These are phyloP conservation scores for Withania somnifera DNA, from an alignment of 305 asterid genomes.

Conservation along the genomic window DNA sequence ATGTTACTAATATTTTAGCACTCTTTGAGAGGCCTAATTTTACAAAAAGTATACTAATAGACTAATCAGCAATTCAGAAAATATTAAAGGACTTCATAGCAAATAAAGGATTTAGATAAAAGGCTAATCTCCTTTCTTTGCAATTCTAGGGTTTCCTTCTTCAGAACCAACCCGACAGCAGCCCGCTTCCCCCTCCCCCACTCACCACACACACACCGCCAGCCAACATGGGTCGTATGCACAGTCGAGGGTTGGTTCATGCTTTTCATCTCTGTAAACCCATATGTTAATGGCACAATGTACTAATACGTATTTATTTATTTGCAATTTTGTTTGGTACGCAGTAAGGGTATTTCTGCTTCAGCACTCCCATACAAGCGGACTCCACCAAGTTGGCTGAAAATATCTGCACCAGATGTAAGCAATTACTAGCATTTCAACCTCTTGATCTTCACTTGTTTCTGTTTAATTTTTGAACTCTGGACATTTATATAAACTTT, in stretches of 20 bases:
- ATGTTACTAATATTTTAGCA: no score
- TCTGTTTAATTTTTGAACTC: background rate
- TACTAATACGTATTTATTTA: background rate
- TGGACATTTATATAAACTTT: no score
- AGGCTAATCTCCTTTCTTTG: background rate
- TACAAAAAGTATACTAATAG: no score
- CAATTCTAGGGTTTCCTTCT: constrained; percentile 5
- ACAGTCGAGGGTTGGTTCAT: constrained; percentile 18
- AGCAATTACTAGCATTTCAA: background rate
- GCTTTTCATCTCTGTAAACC: background rate
- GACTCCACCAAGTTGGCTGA: constrained; percentile 33
- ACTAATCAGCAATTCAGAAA: background rate
- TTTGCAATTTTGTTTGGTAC: background rate
- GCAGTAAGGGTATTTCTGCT: constrained; percentile 31
- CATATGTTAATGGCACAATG: background rate
- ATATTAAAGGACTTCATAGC: background rate
- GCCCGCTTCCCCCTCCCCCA: background rate
- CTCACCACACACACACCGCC: background rate
- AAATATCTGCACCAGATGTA: constrained; percentile 27
- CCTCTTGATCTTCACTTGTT: background rate
- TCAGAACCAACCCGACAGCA: background rate
- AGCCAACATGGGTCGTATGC: constrained; percentile 29
- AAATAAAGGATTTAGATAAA: background rate
- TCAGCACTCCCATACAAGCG: constrained; percentile 33
- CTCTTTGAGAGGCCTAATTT: no score